These are phyloP conservation scores for Gaillardinia entomophila DNA, from an alignment of 805 yeast genomes.

Conservation along the genomic window DNA sequence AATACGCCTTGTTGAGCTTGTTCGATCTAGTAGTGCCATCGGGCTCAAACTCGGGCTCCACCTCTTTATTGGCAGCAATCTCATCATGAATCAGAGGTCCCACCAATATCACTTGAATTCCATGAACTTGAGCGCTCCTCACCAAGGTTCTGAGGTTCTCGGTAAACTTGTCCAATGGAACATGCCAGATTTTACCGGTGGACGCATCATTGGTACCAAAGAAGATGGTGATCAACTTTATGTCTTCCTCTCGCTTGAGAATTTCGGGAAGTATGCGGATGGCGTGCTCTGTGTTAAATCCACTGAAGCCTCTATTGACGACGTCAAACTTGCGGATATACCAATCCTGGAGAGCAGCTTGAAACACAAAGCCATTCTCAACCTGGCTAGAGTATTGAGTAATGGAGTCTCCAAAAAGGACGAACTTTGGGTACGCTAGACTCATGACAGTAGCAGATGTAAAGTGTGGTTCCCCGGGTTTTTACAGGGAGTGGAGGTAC, in stretches of 20 bases:
- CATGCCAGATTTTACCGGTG: slow-evolving; percentile 28
- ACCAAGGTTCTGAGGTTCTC: slow-evolving; percentile 45
- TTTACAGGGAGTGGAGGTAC: no score
- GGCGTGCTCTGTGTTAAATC: slow-evolving; percentile 68
- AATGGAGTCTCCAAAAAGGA: slow-evolving; percentile 69
- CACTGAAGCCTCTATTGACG: slow-evolving; percentile 68
- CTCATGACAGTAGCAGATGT: neutral
- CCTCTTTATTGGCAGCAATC: slow-evolving; percentile 14
- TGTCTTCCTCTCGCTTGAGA: slow-evolving; percentile 35
- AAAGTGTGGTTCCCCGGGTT: no score
- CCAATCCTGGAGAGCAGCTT: slow-evolving; percentile 42
- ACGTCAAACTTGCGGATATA: slow-evolving; percentile 64
- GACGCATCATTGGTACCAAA: slow-evolving; percentile 75
- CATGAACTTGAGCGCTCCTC: slow-evolving; percentile 29
- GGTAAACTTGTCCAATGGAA: slow-evolving; percentile 44
- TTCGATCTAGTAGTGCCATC: slow-evolving; percentile 28
- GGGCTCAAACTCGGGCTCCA: slow-evolving; percentile 4
- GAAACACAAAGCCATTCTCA: slow-evolving; percentile 36
- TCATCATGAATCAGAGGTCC: slow-evolving; percentile 58
- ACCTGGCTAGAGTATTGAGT: slow-evolving; percentile 49
- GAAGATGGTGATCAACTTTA: slow-evolving; percentile 53
- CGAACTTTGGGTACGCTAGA: slow-evolving; percentile 29
- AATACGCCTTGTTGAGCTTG: slow-evolving; percentile 42
- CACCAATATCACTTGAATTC: slow-evolving; percentile 50
- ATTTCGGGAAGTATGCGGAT: slow-evolving; percentile 32